Percentiles rank a stretch among this genome's conserved stretches.
phyloP scores from a whole-genome alignment of 1,284 basidiomycete genomes.

The Macrocybe sp. region DNA sequence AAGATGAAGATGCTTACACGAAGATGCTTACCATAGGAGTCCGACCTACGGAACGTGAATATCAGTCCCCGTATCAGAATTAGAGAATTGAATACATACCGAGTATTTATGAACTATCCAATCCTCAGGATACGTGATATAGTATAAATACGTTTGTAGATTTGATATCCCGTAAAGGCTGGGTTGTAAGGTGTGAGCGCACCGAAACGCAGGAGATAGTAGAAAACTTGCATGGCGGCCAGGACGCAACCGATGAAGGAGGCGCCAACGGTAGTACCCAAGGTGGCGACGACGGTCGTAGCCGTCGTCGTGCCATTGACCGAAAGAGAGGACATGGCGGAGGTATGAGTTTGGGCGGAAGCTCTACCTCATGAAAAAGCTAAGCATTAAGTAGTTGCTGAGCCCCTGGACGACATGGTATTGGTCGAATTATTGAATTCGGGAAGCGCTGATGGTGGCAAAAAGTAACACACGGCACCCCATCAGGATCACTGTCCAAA shows the following conservation, averaged over 20 bases:
- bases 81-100: constrained; percentile 20
- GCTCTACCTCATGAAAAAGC: too few relatives aligned
- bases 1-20: background rate
- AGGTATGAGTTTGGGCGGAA: too few relatives aligned
- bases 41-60: constrained; percentile 9
- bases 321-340: too few relatives aligned
- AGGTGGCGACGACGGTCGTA: background rate
- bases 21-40: constrained; percentile 11
- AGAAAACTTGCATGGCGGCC: constrained; percentile 22
- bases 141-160: constrained; percentile 37
- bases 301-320: too few relatives aligned
- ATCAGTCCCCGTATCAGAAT: background rate
- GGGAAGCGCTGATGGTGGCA: too few relatives aligned
- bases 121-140: constrained; percentile 31
- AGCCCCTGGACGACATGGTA: too few relatives aligned
- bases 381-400: too few relatives aligned
- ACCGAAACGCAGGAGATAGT: background rate
- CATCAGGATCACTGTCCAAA: too few relatives aligned
- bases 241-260: constrained; percentile 23
- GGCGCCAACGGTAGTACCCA: constrained; percentile 27
- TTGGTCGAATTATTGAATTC: too few relatives aligned
- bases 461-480: too few relatives aligned
- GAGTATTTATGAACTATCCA: constrained; percentile 29
- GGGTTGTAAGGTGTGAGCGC: background rate
- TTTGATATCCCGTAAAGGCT: constrained; percentile 38